phyloP scores from a whole-genome alignment of 768 basidiomycete genomes.

The Collybiopsis confluens region DNA sequence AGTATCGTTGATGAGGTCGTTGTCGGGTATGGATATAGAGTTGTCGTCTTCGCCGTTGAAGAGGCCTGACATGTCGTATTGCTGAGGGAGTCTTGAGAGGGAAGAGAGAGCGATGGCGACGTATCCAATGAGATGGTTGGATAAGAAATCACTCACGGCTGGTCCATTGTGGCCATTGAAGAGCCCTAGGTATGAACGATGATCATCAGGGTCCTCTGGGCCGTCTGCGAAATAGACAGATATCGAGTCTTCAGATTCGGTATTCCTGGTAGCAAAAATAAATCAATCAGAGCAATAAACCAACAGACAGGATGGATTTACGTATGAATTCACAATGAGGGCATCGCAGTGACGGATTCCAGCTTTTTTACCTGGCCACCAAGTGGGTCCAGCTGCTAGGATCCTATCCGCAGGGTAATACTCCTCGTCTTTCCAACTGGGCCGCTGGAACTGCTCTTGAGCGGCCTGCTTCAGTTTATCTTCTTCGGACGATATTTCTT shows the following conservation, averaged over 20 bases:
- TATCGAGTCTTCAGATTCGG: slow-evolving; percentile 4
- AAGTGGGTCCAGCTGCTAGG: neutral
- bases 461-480: neutral
- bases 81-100: slow-evolving; percentile 17
- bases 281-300: too few species aligned
- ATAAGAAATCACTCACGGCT: slow-evolving; percentile 26
- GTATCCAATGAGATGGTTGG: slow-evolving; percentile 24
- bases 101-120: slow-evolving; percentile 20
- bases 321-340: slow-evolving; percentile 2
- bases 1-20: slow-evolving; percentile 27
- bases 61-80: slow-evolving; percentile 5
- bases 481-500: neutral
- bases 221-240: neutral
- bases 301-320: too few species aligned
- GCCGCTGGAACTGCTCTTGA: neutral
- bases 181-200: neutral
- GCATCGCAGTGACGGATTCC: slow-evolving; percentile 3
- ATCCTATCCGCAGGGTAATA: slow-evolving; percentile 1
- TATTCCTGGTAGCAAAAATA: neutral
- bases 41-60: slow-evolving; percentile 6
- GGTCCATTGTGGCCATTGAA: neutral
- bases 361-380: neutral
- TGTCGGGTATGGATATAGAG: neutral
- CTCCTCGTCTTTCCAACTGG: neutral
- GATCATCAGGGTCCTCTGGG: neutral